A percentile compares a stretch with the other conserved stretches of the same genome.
Conservation (phyloP, 2,329 filamentous ascomycete genomes). For the Colletotrichum graminicola region DNA sequence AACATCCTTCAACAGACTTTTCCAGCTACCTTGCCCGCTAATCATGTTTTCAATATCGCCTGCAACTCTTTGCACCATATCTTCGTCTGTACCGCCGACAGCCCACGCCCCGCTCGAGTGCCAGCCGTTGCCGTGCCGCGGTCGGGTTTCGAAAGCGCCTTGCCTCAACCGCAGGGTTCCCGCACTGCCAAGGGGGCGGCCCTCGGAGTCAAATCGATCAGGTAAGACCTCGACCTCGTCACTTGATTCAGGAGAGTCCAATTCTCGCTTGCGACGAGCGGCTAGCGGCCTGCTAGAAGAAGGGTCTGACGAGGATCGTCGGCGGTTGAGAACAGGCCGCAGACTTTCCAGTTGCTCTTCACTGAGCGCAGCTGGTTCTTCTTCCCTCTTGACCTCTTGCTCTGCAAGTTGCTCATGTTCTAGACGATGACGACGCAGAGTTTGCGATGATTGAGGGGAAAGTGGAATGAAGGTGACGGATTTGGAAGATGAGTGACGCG, state of each 20-base stretch:
- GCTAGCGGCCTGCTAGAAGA: slow-evolving; percentile 49
- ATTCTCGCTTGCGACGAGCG: slow-evolving; percentile 43
- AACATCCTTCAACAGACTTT: slow-evolving; percentile 49
- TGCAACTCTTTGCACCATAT: slow-evolving; percentile 56
- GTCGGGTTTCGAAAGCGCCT: slow-evolving; percentile 58
- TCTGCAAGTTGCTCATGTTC: slow-evolving; percentile 49
- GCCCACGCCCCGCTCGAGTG: slow-evolving; percentile 59
- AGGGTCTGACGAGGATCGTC: slow-evolving; percentile 51
- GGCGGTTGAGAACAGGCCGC: slow-evolving; percentile 43
- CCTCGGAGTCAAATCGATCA: slow-evolving; percentile 60
- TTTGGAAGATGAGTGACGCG: slow-evolving; percentile 49
- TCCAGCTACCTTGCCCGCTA: slow-evolving; percentile 50
- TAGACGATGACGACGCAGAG: slow-evolving; percentile 57
- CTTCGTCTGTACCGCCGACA: slow-evolving; percentile 58
- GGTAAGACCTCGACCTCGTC: slow-evolving; percentile 60
- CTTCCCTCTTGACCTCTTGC: slow-evolving; percentile 37
- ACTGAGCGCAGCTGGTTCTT: slow-evolving; percentile 34
- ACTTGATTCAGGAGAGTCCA: slow-evolving; percentile 47
- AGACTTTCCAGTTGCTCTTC: slow-evolving; percentile 41
- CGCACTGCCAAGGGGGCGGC: slow-evolving; percentile 54
- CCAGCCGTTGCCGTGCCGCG: slow-evolving; percentile 50
- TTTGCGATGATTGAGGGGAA: slow-evolving; percentile 62
- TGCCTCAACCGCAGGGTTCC: slow-evolving; percentile 49
- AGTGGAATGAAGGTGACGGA: slow-evolving; percentile 62
- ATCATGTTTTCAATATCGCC: slow-evolving; percentile 52